Evolutionary conservation across 108 stramenopile genomes (phyloP).

Genomic region (Pseudonitzschia pungens): DNA sequence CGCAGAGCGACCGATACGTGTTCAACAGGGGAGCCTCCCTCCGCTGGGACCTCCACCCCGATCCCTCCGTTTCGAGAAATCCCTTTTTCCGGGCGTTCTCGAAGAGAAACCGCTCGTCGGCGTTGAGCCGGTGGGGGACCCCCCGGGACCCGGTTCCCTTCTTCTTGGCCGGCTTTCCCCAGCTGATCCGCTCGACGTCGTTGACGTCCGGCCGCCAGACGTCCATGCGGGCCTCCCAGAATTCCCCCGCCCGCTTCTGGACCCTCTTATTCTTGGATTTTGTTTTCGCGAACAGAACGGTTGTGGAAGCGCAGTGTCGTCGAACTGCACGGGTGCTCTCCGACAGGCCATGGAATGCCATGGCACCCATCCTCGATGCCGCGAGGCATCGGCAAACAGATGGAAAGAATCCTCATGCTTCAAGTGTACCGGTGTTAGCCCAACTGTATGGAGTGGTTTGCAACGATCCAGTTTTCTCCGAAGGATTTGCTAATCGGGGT

Average conservation of each 20-base stretch:
- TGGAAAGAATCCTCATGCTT: neutral
- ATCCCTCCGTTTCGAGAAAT: conserved; percentile 70
- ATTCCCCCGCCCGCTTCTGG: conserved; percentile 16
- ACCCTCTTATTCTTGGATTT: neutral
- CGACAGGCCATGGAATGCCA: neutral
- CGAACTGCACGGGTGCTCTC: neutral
- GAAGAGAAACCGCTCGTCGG: conserved; percentile 68
- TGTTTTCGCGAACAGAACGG: neutral
- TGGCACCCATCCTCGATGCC: neutral
- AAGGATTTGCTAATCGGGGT: no score
- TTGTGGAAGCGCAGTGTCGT: neutral
- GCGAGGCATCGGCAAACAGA: neutral
- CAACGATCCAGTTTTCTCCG: no score
- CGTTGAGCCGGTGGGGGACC: conserved; percentile 78
- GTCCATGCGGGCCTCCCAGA: conserved; percentile 55
- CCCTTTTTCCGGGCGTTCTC: conserved; percentile 80
- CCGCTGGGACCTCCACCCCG: conserved; percentile 72
- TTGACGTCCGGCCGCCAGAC: conserved; percentile 72
- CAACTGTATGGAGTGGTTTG: no score
- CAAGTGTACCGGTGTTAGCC: no score
- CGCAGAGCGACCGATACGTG: conserved; percentile 77
- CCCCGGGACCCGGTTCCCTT: conserved; percentile 81
- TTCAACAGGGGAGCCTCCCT: conserved; percentile 81
- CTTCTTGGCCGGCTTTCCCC: conserved; percentile 82
- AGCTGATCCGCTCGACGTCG: conserved; percentile 82